Evolutionary conservation across 2,329 filamentous ascomycete genomes (phyloP).

Genomic region (Ceratocystis cacaofunesta): DNA sequence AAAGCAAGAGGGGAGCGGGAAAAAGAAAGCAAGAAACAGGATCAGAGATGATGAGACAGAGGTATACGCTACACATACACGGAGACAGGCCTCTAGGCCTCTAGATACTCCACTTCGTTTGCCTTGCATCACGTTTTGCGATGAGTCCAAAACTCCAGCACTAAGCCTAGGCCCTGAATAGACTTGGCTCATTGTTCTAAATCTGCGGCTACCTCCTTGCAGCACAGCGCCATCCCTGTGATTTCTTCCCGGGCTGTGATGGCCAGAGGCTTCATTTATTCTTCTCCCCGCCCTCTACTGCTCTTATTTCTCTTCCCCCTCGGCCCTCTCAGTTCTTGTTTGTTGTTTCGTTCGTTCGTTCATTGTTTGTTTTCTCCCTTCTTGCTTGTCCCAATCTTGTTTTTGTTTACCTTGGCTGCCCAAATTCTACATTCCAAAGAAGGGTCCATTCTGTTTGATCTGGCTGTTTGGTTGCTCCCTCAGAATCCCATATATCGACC

Average conservation of each 20-base stretch:
- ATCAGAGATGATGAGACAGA: not conserved
- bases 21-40: not conserved
- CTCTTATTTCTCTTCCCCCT: not conserved
- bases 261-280: slow-evolving; percentile 1
- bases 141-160: slow-evolving; percentile 4
- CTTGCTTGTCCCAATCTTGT: not conserved
- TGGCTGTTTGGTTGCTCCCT: slow-evolving; percentile 4
- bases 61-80: not conserved
- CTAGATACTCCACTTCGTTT: not conserved
- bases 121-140: slow-evolving; percentile 1
- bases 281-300: slow-evolving; percentile 5
- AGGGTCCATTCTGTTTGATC: not conserved
- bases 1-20: not conserved
- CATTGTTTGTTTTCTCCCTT: not conserved
- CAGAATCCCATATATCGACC: not conserved
- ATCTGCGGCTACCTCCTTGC: not conserved
- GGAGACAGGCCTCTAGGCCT: not conserved
- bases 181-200: not conserved
- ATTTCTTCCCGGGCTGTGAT: not conserved
- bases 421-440: not conserved
- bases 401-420: not conserved
- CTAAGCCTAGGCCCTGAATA: not conserved
- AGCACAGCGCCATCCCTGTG: not conserved
- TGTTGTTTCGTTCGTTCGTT: slow-evolving; percentile 1
- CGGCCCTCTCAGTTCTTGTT: not conserved